Conservation (phyloP, 2,329 filamentous ascomycete genomes). For the Trichoderma aggressivum region DNA sequence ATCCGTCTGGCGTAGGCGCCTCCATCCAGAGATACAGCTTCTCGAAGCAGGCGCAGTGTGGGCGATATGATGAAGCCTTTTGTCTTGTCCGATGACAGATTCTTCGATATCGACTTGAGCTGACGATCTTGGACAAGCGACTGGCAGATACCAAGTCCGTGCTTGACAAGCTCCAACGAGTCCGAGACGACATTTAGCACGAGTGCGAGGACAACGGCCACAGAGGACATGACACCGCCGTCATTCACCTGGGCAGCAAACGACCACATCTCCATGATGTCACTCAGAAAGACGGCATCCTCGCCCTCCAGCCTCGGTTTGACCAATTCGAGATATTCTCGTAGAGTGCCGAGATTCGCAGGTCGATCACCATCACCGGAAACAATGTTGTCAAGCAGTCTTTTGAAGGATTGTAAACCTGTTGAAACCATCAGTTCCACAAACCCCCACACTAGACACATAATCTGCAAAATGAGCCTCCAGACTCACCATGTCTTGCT, state of each 20-base stretch:
- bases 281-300: constrained; percentile 62
- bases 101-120: constrained; percentile 73
- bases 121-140: constrained; percentile 78
- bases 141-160: constrained; percentile 75
- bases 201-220: constrained; percentile 76
- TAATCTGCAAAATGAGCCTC: background rate
- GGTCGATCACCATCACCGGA: constrained; percentile 42
- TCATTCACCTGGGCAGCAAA: constrained; percentile 77
- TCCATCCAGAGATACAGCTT: constrained; percentile 82
- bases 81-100: constrained; percentile 72
- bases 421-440: background rate
- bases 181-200: constrained; percentile 75
- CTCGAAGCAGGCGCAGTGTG: constrained; percentile 77
- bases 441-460: too few relatives aligned
- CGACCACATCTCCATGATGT: constrained; percentile 85
- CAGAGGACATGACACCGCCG: constrained; percentile 74
- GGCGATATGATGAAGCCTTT: constrained; percentile 90
- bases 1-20: constrained; percentile 74
- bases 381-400: constrained; percentile 65
- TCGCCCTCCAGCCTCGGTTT: constrained; percentile 45
- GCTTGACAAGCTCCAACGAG: constrained; percentile 68
- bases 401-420: constrained; percentile 68
- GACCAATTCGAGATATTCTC: constrained; percentile 62
- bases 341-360: constrained; percentile 56
- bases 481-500: constrained; percentile 59